Evolutionary conservation across 1,284 basidiomycete genomes (phyloP), one percentile per base, ranked within the genome.

Genomic region (Malassezia obtusa): DNA sequence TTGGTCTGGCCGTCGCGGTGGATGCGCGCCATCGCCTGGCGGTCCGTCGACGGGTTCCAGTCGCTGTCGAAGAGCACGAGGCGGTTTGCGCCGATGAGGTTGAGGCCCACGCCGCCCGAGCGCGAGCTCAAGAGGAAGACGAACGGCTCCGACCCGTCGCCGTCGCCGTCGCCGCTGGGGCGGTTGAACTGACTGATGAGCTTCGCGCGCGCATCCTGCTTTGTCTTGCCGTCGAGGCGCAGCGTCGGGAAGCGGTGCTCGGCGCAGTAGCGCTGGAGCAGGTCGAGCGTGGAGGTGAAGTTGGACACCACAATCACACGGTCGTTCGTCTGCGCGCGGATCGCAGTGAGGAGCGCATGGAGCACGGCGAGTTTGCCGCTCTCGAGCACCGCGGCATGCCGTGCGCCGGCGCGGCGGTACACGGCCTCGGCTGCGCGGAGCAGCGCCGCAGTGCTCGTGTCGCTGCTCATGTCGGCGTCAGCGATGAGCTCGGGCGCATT

Each of bases 21-120:
- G 65, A 92, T 95, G 44, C 94, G 83, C 47, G 90, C 92, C 92
- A 98, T 98, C 1, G 92, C 87, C 75, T 99, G 92, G 15, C 90
- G 76, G 75, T 99, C 92, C 64, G 76, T 77, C 1, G 77, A 76
- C 39, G 89, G 89, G 75, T 92, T 92, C 89, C 94, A 99, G 71
- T 98, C 92, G 45, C 86, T 89, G 74, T 99, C 92, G 57, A 81
- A 77, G 24, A 66, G 45, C 59, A 98, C 87, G 17, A 98, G 78
- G 14, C 92, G 83, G 73, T 98, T 98, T 2, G 92, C 92, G 7
- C 92, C 92, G 67, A 96, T 95, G 59, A 98, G 79, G 72, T 98
- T 98, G 79, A 98, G 92, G 69, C 94, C 91, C 65, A 91, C 95
- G 65, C 92, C 92, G 57, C 92, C 92, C 33, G 94, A 91, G 76